Percentiles rank a stretch among this genome's conserved stretches.
Evolutionary conservation across 2,329 filamentous ascomycete species (phyloP).

Genomic region (Ophiostoma pallidulum): DNA sequence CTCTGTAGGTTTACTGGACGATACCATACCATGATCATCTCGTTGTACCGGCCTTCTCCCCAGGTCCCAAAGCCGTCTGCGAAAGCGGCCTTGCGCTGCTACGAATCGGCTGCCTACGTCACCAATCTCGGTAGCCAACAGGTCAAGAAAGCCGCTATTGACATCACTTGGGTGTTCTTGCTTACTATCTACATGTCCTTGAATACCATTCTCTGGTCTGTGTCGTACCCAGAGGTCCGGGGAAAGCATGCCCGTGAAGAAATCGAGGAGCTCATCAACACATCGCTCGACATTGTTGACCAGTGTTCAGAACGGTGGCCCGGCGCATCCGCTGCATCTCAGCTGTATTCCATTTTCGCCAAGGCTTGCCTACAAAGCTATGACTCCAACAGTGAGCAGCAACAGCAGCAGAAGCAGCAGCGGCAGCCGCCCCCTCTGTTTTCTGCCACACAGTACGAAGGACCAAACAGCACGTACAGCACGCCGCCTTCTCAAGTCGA

Average conservation of each 20-base stretch:
- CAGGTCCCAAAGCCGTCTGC: conserved; percentile 80
- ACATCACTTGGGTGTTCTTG: conserved; percentile 91
- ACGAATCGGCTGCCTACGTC: conserved; percentile 71
- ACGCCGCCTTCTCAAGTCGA: conserved; percentile 41
- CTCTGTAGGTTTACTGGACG: conserved; percentile 51
- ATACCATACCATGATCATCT: conserved; percentile 81
- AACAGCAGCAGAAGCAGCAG: conserved; percentile 1
- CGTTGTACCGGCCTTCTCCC: conserved; percentile 82
- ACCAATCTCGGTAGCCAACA: conserved; percentile 74
- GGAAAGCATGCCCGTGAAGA: conserved; percentile 62
- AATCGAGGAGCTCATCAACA: conserved; percentile 63
- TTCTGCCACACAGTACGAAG: conserved; percentile 14
- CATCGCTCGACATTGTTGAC: conserved; percentile 68
- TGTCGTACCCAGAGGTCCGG: conserved; percentile 79
- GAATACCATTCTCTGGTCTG: conserved; percentile 83
- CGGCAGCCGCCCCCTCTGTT: conserved; percentile 16
- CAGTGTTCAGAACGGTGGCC: conserved; percentile 85
- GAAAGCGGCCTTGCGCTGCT: conserved; percentile 71
- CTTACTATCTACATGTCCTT: conserved; percentile 83
- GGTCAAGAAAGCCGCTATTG: conserved; percentile 63
- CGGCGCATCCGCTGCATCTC: conserved; percentile 71
- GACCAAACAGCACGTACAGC: conserved; percentile 24
- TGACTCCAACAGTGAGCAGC: conserved; percentile 45
- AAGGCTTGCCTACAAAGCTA: conserved; percentile 83
- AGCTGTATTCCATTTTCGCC: conserved; percentile 80